A percentile compares a stretch with the other conserved stretches of the same genome.
phyloP scores from a whole-genome alignment of 768 basidiomycete genomes.

The Pleurotus salmoneostramineus region DNA sequence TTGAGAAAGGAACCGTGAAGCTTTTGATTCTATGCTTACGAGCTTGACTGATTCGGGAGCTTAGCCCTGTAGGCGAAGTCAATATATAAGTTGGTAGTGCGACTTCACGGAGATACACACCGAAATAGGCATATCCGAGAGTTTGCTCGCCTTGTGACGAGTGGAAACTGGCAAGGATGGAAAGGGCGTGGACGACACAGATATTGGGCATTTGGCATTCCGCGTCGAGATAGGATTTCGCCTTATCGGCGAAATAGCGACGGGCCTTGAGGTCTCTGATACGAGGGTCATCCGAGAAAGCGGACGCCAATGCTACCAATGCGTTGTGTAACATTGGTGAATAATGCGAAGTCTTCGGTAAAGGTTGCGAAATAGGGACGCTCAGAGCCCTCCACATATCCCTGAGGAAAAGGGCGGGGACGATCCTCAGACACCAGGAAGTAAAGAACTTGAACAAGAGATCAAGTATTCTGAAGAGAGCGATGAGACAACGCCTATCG shows the following conservation, averaged over 20 bases:
- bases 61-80: slow-evolving; percentile 41
- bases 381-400: slow-evolving; percentile 42
- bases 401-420: slow-evolving; percentile 43
- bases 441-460: slow-evolving; percentile 45
- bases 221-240: slow-evolving; percentile 41
- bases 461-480: slow-evolving; percentile 33
- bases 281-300: slow-evolving; percentile 39
- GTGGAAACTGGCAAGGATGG: slow-evolving; percentile 39
- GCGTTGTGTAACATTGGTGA: slow-evolving; percentile 74
- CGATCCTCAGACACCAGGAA: slow-evolving; percentile 46
- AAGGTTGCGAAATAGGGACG: slow-evolving; percentile 28
- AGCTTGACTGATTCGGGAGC: slow-evolving; percentile 54
- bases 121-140: slow-evolving; percentile 44
- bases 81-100: background rate
- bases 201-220: slow-evolving; percentile 44
- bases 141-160: slow-evolving; percentile 44
- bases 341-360: slow-evolving; percentile 53
- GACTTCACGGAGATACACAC: slow-evolving; percentile 28
- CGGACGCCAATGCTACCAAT: slow-evolving; percentile 41
- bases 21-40: slow-evolving; percentile 30
- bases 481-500: background rate
- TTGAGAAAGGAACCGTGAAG: background rate
- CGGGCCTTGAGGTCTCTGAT: slow-evolving; percentile 39
- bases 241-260: slow-evolving; percentile 34
- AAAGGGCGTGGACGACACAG: slow-evolving; percentile 39